Base-by-base conservation (phyloP, 129 eudicot genomes). In the Lonicera japonica region DNA sequence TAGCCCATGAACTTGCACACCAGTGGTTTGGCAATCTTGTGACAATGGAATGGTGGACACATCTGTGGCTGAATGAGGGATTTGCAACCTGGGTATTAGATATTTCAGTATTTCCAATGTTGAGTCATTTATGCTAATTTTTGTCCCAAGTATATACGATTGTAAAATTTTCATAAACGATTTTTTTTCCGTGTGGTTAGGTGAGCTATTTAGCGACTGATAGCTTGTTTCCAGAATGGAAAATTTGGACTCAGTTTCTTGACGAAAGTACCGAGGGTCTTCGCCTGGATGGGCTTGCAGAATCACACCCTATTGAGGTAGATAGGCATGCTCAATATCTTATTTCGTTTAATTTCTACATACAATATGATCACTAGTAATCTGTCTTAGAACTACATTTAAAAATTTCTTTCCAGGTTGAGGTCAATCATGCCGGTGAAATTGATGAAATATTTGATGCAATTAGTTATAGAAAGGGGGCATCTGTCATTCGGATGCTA, bases 1-100 rank as follows among this genome's bases (percentile, higher is more conserved):
- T 94, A 48, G 96, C 99, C 64, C 99, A 94, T 83, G 99, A 94
- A 75, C 88, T 94, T 74, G 96, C 96, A 46, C 99, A 94, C 60
- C 99, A 94, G 70, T 94, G 99, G 99, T 94, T 94, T 72, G 99
- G 99, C 48, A 94, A 94, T 83, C 96, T 94, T 64, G 99, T 94
- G 40, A 88, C 99, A 0, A 88, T 94, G 96, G 99, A 94, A 66
- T 94, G 99, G 99, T 94, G 96, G 99, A 94, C 99, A 3, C 95
- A 88, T 76, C 65, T 94, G 58, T 94, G 99, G 99, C 73, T 94
- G 79, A 94, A 88, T 64, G 99, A 94, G 75, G 99, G 99, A 58
- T 94, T 94, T 72, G 96, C 99, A 36, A 94, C 99, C 72, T 94
- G 99, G 99, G 99, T 94, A 84, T 46, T 51, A 17, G 5, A 25